phyloP scores from a whole-genome alignment of 495 filamentous ascomycete species.

The Penicillium canescens region DNA sequence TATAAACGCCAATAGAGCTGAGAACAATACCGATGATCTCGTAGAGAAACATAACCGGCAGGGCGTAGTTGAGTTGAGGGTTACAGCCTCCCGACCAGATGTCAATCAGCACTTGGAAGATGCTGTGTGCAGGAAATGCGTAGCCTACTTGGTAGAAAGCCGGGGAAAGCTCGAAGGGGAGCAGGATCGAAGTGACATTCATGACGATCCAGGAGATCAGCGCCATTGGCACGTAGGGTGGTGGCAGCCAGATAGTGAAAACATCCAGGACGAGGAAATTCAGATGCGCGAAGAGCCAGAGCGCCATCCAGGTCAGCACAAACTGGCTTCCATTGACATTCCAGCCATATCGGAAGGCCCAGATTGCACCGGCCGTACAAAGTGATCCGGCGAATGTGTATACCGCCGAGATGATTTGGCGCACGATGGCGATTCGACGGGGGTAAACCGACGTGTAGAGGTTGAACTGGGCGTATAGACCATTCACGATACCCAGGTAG shows the following conservation, averaged over 20 bases:
- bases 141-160: slow-evolving; percentile 50
- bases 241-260: slow-evolving; percentile 45
- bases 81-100: slow-evolving; percentile 54
- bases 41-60: slow-evolving; percentile 46
- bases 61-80: slow-evolving; percentile 36
- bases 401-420: slow-evolving; percentile 33
- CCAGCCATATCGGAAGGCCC: slow-evolving; percentile 52
- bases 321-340: slow-evolving; percentile 47
- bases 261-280: slow-evolving; percentile 52
- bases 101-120: slow-evolving; percentile 44
- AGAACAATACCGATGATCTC: slow-evolving; percentile 32
- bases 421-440: slow-evolving; percentile 42
- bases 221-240: slow-evolving; percentile 43
- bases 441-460: slow-evolving; percentile 38
- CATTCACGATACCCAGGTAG: slow-evolving; percentile 45
- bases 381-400: slow-evolving; percentile 51
- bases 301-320: slow-evolving; percentile 42
- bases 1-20: slow-evolving; percentile 40
- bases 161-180: slow-evolving; percentile 48
- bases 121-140: slow-evolving; percentile 45
- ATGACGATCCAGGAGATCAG: slow-evolving; percentile 50
- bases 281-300: slow-evolving; percentile 54
- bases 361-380: slow-evolving; percentile 46
- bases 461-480: slow-evolving; percentile 43
- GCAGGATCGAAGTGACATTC: slow-evolving; percentile 46